Evolutionary conservation across 257 asterid genomes (phyloP).

Genomic region (Jasminum sambac): DNA sequence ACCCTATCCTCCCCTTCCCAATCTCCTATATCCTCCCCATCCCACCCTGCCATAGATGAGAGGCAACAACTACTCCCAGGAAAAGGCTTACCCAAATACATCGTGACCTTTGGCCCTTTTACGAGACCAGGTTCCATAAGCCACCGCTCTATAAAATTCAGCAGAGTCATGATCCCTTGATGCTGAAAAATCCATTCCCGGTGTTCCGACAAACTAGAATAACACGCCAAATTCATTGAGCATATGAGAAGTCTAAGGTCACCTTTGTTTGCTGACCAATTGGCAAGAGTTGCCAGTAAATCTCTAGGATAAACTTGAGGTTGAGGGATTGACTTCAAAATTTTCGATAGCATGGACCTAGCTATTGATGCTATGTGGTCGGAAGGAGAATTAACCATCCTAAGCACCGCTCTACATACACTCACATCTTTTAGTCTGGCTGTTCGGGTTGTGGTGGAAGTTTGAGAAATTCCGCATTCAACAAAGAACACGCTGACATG

Average conservation of each 20-base stretch:
- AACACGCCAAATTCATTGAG: slow-evolving; percentile 70
- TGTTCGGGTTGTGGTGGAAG: slow-evolving; percentile 33
- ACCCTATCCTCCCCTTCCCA: slow-evolving; percentile 90
- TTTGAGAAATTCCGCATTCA: slow-evolving; percentile 59
- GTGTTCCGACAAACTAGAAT: slow-evolving; percentile 51
- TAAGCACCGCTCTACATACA: slow-evolving; percentile 75
- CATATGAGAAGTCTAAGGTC: slow-evolving; percentile 57
- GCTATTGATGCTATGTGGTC: slow-evolving; percentile 58
- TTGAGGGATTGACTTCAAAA: slow-evolving; percentile 42
- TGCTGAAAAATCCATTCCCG: slow-evolving; percentile 39
- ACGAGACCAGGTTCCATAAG: slow-evolving; percentile 47
- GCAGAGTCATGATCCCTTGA: slow-evolving; percentile 51
- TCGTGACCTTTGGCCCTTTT: slow-evolving; percentile 57
- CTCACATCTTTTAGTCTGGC: slow-evolving; percentile 71
- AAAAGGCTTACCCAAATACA: slow-evolving; percentile 50
- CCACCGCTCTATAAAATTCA: slow-evolving; percentile 56
- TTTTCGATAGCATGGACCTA: slow-evolving; percentile 53
- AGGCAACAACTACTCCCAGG: slow-evolving; percentile 65
- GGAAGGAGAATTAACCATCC: slow-evolving; percentile 84
- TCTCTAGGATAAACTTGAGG: slow-evolving; percentile 41
- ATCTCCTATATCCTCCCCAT: too few relatives aligned
- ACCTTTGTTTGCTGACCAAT: slow-evolving; percentile 48
- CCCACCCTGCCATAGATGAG: slow-evolving; percentile 45
- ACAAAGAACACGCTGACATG: slow-evolving; percentile 59
- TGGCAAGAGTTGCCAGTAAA: slow-evolving; percentile 45